Conservation (phyloP, 2,329 filamentous ascomycete genomes). For the Paecilomyces formosus region DNA sequence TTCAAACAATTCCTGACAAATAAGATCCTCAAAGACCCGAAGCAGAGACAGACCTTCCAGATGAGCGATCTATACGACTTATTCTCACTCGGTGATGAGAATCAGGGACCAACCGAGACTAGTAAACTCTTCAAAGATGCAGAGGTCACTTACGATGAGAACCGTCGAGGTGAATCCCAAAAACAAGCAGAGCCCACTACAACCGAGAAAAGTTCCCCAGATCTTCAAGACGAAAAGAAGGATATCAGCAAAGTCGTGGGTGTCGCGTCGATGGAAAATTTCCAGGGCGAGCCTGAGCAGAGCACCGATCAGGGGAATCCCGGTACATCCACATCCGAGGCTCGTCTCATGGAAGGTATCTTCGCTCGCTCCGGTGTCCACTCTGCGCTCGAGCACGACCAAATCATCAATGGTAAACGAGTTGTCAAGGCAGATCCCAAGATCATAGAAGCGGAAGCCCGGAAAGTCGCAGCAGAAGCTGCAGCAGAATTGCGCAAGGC, state of each 20-base stretch:
- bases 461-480: constrained; percentile 68
- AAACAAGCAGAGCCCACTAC: neutral
- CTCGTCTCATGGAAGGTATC: constrained; percentile 78
- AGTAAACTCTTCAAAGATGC: constrained; percentile 82
- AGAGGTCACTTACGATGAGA: constrained; percentile 58
- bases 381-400: constrained; percentile 87
- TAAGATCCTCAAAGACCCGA: constrained; percentile 90
- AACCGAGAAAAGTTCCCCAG: neutral
- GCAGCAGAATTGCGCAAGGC: constrained; percentile 68
- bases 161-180: constrained; percentile 11
- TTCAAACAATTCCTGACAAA: constrained; percentile 98
- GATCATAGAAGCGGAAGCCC: constrained; percentile 75
- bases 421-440: constrained; percentile 65
- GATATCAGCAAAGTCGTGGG: constrained; percentile 50
- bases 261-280: constrained; percentile 59
- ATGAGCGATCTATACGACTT: constrained; percentile 85
- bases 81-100: constrained; percentile 67
- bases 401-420: constrained; percentile 72
- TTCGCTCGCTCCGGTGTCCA: constrained; percentile 82
- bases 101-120: constrained; percentile 69
- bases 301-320: constrained; percentile 9
- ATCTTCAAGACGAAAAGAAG: constrained; percentile 24
- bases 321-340: constrained; percentile 46
- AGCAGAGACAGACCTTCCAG: constrained; percentile 85
- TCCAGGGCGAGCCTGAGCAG: constrained; percentile 42